Percentiles rank a stretch among this genome's conserved stretches.
These are phyloP conservation scores for Fagopyrum homotropicum DNA, from an alignment of 148 eudicot species.

Conservation along the genomic window DNA sequence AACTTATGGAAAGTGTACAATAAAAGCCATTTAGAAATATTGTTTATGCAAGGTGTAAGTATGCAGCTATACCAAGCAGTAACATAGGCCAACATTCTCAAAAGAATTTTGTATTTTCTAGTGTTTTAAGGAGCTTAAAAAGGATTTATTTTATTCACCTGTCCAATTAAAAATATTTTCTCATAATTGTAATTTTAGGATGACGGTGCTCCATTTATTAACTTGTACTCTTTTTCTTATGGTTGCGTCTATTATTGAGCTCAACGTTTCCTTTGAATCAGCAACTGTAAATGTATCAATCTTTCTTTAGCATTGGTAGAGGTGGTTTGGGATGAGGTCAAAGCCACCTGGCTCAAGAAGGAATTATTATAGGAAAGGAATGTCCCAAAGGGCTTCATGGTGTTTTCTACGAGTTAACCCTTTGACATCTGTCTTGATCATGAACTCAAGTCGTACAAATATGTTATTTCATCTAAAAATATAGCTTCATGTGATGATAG, in stretches of 20 bases:
- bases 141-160: background rate
- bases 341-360: constrained; percentile 72
- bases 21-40: background rate
- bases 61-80: background rate
- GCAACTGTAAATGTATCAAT: background rate
- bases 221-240: background rate
- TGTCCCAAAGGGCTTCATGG: constrained; percentile 95
- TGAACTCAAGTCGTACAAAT: background rate
- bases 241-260: background rate
- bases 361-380: constrained; percentile 79
- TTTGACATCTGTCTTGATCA: background rate
- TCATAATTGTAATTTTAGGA: background rate
- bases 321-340: constrained; percentile 74
- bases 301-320: constrained; percentile 27
- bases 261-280: background rate
- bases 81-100: background rate
- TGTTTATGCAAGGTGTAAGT: background rate
- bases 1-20: background rate
- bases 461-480: background rate
- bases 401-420: constrained; percentile 69
- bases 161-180: background rate
- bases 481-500: background rate
- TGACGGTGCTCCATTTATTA: background rate
- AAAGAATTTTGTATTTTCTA: background rate
- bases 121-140: background rate